These are phyloP conservation scores for Sporothrix variecibatus DNA, from an alignment of 2,329 filamentous ascomycete species.

Conservation along the genomic window DNA sequence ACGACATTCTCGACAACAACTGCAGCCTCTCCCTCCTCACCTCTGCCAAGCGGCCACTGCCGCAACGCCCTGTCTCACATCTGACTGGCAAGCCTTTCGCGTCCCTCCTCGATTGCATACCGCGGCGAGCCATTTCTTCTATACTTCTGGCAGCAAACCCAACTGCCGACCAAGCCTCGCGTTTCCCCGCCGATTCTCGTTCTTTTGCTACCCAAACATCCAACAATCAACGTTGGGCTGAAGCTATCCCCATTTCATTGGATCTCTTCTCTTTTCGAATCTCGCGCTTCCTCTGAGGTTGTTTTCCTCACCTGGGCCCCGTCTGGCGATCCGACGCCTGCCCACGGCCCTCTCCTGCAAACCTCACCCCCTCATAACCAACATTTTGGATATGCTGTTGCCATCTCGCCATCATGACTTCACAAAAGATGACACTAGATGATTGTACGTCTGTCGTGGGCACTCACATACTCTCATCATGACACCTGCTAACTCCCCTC, in stretches of 20 bases:
- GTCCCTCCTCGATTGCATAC: background rate
- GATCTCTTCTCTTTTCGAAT: background rate
- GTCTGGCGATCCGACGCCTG: background rate
- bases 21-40: background rate
- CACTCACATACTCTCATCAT: background rate
- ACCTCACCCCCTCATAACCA: background rate
- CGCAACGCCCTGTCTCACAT: background rate
- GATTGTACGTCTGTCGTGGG: conserved; percentile 66
- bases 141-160: background rate
- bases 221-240: background rate
- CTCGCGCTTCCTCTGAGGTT: background rate
- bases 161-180: background rate
- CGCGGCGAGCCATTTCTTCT: background rate
- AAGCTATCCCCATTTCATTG: background rate
- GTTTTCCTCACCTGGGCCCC: background rate
- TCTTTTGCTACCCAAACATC: background rate
- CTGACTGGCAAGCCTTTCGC: background rate
- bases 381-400: conserved; percentile 61
- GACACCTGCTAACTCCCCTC: conserved; percentile 13
- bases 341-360: background rate
- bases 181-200: background rate
- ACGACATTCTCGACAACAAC: background rate
- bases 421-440: conserved; percentile 81
- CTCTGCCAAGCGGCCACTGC: background rate
- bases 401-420: conserved; percentile 66